A percentile compares a stretch with the other conserved stretches of the same genome.
phyloP scores from a whole-genome alignment of 1,139 yeast genomes.

The Hemisphaericaspora subhashii region DNA sequence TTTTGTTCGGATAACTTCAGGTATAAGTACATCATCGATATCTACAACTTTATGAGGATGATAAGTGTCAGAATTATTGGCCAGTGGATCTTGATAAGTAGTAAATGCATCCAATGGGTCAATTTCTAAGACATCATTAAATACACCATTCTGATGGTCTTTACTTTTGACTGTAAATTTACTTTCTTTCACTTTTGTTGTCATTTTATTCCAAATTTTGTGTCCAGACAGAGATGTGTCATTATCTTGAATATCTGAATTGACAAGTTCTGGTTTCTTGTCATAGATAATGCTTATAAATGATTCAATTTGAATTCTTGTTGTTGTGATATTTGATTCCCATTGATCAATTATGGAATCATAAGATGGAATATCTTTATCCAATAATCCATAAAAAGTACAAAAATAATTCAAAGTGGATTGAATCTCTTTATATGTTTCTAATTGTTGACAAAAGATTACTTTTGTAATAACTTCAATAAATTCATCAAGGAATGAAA shows the following conservation, averaged over 20 bases:
- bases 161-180: constrained; percentile 28
- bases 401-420: constrained; percentile 32
- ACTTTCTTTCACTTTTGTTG: constrained; percentile 22
- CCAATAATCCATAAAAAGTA: constrained; percentile 38
- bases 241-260: constrained; percentile 31
- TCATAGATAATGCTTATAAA: constrained; percentile 29
- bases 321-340: constrained; percentile 34
- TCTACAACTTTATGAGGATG: constrained; percentile 27
- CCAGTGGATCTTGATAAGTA: constrained; percentile 29
- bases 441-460: constrained; percentile 34
- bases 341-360: constrained; percentile 31
- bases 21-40: constrained; percentile 21
- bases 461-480: constrained; percentile 41
- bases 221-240: constrained; percentile 26
- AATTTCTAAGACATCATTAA: constrained; percentile 29
- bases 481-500: constrained; percentile 52
- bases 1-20: constrained; percentile 7
- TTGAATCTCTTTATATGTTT: constrained; percentile 29
- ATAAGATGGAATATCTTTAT: constrained; percentile 17
- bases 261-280: constrained; percentile 33
- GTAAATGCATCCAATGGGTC: constrained; percentile 37
- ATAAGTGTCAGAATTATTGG: constrained; percentile 31
- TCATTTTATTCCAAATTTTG: constrained; percentile 30
- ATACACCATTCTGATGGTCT: constrained; percentile 33
- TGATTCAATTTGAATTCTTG: constrained; percentile 38